A percentile compares a stretch with the other conserved stretches of the same genome.
These are phyloP conservation scores for Monosporascus sp. DNA, from an alignment of 2,329 filamentous ascomycete genomes.

Conservation along the genomic window DNA sequence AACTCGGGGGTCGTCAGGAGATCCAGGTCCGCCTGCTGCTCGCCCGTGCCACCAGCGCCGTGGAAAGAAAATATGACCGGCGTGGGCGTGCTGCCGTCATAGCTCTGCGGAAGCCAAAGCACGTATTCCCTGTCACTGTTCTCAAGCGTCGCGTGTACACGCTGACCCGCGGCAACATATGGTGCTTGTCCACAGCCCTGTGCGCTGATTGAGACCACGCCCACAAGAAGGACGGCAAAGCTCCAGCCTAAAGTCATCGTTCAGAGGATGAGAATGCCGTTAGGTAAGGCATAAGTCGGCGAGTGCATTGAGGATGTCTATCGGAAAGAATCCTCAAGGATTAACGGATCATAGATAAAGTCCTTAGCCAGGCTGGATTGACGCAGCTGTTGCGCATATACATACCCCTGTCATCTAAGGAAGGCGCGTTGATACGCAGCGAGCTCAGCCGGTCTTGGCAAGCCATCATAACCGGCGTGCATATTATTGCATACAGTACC, in stretches of 20 bases:
- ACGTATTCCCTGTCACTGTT: not conserved
- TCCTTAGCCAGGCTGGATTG: too few species aligned
- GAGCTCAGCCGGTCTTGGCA: too few species aligned
- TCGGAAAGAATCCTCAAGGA: too few species aligned
- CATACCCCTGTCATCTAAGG: too few species aligned
- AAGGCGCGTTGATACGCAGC: too few species aligned
- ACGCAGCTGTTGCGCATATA: too few species aligned
- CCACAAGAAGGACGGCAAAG: not conserved
- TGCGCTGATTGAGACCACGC: not conserved
- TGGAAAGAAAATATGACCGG: constrained; percentile 1
- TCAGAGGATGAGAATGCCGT: not conserved
- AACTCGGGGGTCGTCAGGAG: not conserved
- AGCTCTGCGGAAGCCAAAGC: not conserved
- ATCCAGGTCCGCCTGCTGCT: constrained; percentile 1
- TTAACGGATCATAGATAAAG: too few species aligned
- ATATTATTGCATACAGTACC: too few species aligned
- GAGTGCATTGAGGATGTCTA: too few species aligned
- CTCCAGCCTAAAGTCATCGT: not conserved
- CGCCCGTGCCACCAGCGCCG: not conserved
- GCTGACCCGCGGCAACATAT: not conserved
- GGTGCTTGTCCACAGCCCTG: not conserved
- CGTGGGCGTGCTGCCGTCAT: not conserved
- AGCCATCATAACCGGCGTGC: too few species aligned
- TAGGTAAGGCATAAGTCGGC: too few species aligned
- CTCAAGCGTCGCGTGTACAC: not conserved